phyloP scores from a whole-genome alignment of 768 basidiomycete species.

The Lyophyllum shimeji region DNA sequence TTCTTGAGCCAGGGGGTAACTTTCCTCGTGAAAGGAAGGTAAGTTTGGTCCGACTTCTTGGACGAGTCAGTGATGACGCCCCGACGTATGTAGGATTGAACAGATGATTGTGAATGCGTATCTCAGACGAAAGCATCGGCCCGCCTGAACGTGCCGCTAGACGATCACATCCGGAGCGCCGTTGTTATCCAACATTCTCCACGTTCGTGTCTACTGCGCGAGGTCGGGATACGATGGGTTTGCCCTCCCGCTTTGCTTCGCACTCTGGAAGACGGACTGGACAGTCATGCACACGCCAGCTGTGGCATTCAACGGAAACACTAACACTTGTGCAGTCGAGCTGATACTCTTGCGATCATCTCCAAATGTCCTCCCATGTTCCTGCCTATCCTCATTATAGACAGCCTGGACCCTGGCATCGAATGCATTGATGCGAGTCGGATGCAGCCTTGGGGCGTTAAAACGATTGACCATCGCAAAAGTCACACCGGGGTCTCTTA shows the following conservation, averaged over 20 bases:
- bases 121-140: constrained; percentile 5
- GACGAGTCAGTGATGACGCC: too few relatives aligned
- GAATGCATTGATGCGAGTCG: constrained; percentile 20
- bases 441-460: constrained; percentile 27
- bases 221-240: too few relatives aligned
- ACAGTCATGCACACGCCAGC: too few relatives aligned
- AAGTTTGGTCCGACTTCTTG: background rate
- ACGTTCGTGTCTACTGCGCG: too few relatives aligned
- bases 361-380: too few relatives aligned
- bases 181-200: too few relatives aligned
- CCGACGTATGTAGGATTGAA: constrained; percentile 17
- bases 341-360: too few relatives aligned
- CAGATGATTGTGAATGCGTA: constrained; percentile 22
- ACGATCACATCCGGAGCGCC: background rate
- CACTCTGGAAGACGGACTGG: too few relatives aligned
- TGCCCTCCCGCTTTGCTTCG: too few relatives aligned
- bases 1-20: constrained; percentile 59
- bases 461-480: constrained; percentile 34
- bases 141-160: background rate
- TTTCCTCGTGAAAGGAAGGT: constrained; percentile 51
- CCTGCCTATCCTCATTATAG: too few relatives aligned
- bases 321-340: too few relatives aligned
- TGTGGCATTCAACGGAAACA: too few relatives aligned
- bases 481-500: constrained; percentile 37
- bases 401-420: constrained; percentile 17